These are phyloP conservation scores for Neurospora terricola DNA, from an alignment of 495 filamentous ascomycete genomes.

Conservation along the genomic window DNA sequence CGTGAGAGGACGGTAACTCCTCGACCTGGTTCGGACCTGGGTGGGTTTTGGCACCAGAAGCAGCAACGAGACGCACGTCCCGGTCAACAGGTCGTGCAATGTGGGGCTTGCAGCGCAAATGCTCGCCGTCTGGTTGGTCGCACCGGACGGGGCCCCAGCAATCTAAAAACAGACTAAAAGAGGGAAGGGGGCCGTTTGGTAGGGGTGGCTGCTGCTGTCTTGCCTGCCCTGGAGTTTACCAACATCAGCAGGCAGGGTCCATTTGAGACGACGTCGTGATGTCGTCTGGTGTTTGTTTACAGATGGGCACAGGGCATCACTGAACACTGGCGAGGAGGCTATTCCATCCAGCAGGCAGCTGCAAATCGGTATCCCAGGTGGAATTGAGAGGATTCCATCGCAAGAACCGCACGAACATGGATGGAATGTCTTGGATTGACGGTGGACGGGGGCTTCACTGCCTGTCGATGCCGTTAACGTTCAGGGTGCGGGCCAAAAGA, in stretches of 20 bases:
- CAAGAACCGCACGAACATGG: not conserved
- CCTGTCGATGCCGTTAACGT: not conserved
- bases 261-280: not conserved
- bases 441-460: not conserved
- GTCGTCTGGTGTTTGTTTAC: not conserved
- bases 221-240: not conserved
- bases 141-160: slow-evolving; percentile 6
- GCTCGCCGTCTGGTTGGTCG: slow-evolving; percentile 15
- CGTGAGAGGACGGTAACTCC: too few species aligned
- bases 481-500: not conserved
- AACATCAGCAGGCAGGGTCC: not conserved
- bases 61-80: not conserved
- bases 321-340: not conserved
- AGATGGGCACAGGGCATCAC: not conserved
- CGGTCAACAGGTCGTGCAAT: slow-evolving; percentile 1
- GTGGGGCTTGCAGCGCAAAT: slow-evolving; percentile 11
- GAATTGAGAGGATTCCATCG: not conserved
- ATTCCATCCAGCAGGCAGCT: not conserved
- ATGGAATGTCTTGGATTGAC: not conserved
- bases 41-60: slow-evolving; percentile 3
- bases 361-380: not conserved
- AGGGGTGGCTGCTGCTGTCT: not conserved
- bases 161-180: slow-evolving; percentile 19
- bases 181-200: slow-evolving; percentile 3
- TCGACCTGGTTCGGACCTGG: not conserved